phyloP scores from a whole-genome alignment of 495 filamentous ascomycete species.

The Aspergillus egyptiacus region DNA sequence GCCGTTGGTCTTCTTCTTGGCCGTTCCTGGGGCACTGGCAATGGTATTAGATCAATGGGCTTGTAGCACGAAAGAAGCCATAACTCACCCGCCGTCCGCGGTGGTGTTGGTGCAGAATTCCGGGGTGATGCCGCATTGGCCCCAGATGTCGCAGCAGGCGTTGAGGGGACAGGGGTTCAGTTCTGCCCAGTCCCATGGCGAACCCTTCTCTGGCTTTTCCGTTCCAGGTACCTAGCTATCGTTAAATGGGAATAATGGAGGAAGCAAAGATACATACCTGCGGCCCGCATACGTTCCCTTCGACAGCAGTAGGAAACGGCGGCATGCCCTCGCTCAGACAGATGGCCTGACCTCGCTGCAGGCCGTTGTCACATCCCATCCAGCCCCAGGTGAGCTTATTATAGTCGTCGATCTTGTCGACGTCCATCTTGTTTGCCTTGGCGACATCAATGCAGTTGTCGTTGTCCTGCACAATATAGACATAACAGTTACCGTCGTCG shows the following conservation, averaged over 20 bases:
- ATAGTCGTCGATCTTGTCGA: conserved; percentile 24
- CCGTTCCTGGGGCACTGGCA: conserved; percentile 34
- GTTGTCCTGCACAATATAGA: background rate
- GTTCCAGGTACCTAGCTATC: conserved; percentile 28
- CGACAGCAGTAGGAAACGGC: background rate
- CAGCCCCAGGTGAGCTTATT: conserved; percentile 37
- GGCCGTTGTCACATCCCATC: conserved; percentile 8
- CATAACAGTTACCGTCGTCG: background rate
- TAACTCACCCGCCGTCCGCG: too few species aligned
- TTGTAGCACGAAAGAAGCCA: too few species aligned
- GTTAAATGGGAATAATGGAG: too few species aligned
- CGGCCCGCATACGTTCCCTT: background rate
- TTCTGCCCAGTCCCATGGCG: conserved; percentile 8
- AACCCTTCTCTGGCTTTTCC: background rate
- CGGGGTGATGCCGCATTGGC: conserved; percentile 24
- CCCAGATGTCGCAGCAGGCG: conserved; percentile 34
- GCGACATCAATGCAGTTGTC: background rate
- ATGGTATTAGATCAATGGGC: too few species aligned
- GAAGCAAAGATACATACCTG: background rate
- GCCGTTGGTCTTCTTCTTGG: conserved; percentile 27
- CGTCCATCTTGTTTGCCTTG: background rate
- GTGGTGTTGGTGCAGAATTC: conserved; percentile 39
- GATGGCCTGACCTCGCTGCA: conserved; percentile 1
- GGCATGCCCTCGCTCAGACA: background rate
- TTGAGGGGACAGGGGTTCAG: conserved; percentile 28